A percentile compares a stretch with the other conserved stretches of the same genome.
phyloP scores from a whole-genome alignment of 148 eudicot species.

The Agrostemma githago region DNA sequence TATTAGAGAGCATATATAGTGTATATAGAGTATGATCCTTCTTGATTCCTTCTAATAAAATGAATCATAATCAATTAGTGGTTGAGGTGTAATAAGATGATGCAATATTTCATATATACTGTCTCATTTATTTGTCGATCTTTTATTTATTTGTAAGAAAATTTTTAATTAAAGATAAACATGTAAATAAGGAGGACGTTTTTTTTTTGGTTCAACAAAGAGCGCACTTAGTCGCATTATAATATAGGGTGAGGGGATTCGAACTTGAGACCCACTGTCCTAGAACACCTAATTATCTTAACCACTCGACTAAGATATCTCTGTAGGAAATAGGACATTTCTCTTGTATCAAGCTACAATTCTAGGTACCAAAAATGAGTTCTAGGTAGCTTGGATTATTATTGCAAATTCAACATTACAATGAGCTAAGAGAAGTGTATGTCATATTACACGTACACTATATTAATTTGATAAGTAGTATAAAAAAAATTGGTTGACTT shows the following conservation, averaged over 20 bases:
- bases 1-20: constrained; percentile 15
- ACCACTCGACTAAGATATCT: too few relatives aligned
- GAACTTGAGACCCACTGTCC: too few relatives aligned
- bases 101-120: constrained; percentile 2
- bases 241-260: too few relatives aligned
- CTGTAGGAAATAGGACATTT: neutral
- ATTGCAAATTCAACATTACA: neutral
- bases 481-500: too few relatives aligned
- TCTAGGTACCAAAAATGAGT: neutral
- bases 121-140: too few relatives aligned
- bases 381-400: neutral
- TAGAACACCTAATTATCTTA: too few relatives aligned
- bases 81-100: neutral
- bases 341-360: too few relatives aligned
- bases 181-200: too few relatives aligned
- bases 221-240: neutral
- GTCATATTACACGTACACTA: constrained; percentile 10
- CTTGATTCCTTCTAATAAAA: constrained; percentile 9
- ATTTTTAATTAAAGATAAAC: too few relatives aligned
- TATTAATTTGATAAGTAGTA: constrained; percentile 6
- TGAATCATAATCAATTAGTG: constrained; percentile 10
- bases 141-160: too few relatives aligned
- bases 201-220: too few relatives aligned
- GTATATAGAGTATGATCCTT: constrained; percentile 9
- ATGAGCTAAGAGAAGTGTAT: neutral